A percentile compares a stretch with the other conserved stretches of the same genome.
Evolutionary conservation across 352 stramenopile species (phyloP).

Genomic region (Phytophthora aleatoria): DNA sequence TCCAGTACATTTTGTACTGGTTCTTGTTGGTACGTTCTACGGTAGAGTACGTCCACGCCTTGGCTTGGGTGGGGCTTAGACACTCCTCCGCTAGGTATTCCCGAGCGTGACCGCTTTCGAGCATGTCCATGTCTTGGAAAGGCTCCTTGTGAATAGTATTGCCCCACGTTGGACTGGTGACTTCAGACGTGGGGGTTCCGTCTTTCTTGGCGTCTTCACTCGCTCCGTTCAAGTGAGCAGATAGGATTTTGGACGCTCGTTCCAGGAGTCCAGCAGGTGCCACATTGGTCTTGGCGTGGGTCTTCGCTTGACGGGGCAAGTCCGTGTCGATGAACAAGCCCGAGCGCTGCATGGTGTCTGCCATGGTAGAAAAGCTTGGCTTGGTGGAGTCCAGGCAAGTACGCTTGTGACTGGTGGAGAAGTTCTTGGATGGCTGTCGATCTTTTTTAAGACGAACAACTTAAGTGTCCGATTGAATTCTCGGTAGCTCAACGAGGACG

Average conservation of each 20-base stretch:
- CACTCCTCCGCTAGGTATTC: constrained; percentile 88
- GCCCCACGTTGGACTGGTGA: constrained; percentile 50
- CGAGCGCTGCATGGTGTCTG: constrained; percentile 53
- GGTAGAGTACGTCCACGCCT: constrained; percentile 83
- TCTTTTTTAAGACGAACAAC: constrained; percentile 1
- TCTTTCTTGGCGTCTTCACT: constrained; percentile 34
- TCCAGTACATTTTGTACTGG: constrained; percentile 89
- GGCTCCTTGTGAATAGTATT: constrained; percentile 65
- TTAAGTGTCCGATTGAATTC: constrained; percentile 1
- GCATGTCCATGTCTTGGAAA: constrained; percentile 89
- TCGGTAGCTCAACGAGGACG: background rate
- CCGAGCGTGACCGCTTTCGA: constrained; percentile 76
- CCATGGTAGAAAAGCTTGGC: constrained; percentile 35
- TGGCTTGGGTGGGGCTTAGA: constrained; percentile 73
- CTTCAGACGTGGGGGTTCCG: constrained; percentile 15
- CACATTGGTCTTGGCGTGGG: constrained; percentile 27
- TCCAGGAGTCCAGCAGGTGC: constrained; percentile 51
- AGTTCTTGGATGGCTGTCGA: background rate
- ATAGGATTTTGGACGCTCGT: constrained; percentile 67
- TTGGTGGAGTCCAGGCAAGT: constrained; percentile 32
- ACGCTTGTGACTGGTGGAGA: constrained; percentile 22
- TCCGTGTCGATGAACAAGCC: constrained; percentile 68
- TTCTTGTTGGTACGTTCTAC: constrained; percentile 86
- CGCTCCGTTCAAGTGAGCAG: constrained; percentile 23
- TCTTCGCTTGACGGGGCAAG: constrained; percentile 17